phyloP scores from a whole-genome alignment of 768 basidiomycete genomes.

The Collybia sordida region DNA sequence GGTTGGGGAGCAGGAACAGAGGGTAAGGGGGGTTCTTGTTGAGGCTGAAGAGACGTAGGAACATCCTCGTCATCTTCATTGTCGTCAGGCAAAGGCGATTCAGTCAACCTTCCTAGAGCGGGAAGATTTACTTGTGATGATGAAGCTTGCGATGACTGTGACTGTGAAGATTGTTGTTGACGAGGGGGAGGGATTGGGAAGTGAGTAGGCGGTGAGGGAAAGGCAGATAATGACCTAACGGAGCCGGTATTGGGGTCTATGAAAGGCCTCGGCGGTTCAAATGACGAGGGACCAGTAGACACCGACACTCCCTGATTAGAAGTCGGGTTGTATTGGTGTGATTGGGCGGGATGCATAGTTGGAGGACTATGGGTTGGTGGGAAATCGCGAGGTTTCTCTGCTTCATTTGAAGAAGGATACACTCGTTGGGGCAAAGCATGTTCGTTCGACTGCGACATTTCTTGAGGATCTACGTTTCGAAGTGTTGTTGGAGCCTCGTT shows the following conservation, averaged over 20 bases:
- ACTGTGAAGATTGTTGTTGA: slow-evolving; percentile 21
- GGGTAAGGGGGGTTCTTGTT: background rate
- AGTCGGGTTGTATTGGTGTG: background rate
- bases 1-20: slow-evolving; percentile 1
- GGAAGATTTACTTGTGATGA: slow-evolving; percentile 22
- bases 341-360: background rate
- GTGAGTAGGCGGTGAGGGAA: slow-evolving; percentile 72
- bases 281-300: slow-evolving; percentile 23
- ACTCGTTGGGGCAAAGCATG: background rate
- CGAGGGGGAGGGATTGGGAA: slow-evolving; percentile 59
- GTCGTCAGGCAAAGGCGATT: slow-evolving; percentile 22
- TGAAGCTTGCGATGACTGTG: slow-evolving; percentile 23
- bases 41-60: background rate
- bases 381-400: slow-evolving; percentile 6
- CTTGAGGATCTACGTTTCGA: slow-evolving; percentile 4
- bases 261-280: slow-evolving; percentile 35
- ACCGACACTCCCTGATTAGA: background rate
- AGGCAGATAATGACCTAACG: slow-evolving; percentile 69
- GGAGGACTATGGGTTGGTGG: slow-evolving; percentile 2
- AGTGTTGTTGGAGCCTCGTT: slow-evolving; percentile 2
- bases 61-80: slow-evolving; percentile 1
- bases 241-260: slow-evolving; percentile 47
- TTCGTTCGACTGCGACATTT: background rate
- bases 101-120: slow-evolving; percentile 17
- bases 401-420: slow-evolving; percentile 9